Conservation (phyloP, 768 basidiomycete genomes). For the Lactarius deliciosus region DNA sequence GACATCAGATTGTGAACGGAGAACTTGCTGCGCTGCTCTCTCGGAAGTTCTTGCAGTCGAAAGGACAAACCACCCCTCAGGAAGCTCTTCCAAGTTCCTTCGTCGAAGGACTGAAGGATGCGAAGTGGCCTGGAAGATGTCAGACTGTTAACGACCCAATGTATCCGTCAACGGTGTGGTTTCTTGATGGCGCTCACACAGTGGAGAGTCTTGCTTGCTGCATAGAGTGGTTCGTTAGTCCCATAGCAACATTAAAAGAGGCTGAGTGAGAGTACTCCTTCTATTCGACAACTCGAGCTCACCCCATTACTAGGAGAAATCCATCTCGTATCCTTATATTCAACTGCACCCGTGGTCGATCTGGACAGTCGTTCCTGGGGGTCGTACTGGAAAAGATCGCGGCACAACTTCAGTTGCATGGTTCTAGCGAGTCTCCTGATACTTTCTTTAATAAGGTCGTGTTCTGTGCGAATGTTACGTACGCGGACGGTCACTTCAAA, state of each 20-base stretch:
- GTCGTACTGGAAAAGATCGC: conserved; percentile 54
- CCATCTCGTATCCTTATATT: conserved; percentile 72
- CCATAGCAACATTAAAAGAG: conserved; percentile 49
- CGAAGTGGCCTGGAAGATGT: conserved; percentile 94
- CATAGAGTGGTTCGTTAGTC: conserved; percentile 81
- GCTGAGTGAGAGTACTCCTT: conserved; percentile 17
- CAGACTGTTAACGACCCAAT: conserved; percentile 72
- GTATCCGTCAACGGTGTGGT: conserved; percentile 65
- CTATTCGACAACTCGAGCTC: background rate
- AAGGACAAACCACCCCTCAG: conserved; percentile 34
- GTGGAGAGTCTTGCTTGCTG: conserved; percentile 86
- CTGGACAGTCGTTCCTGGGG: conserved; percentile 68
- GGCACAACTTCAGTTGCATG: conserved; percentile 45
- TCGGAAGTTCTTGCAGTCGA: conserved; percentile 55
- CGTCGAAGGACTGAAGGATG: conserved; percentile 58
- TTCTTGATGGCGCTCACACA: conserved; percentile 95
- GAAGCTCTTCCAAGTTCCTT: conserved; percentile 51
- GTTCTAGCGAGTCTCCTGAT: conserved; percentile 39
- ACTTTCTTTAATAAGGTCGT: conserved; percentile 81
- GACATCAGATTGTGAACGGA: conserved; percentile 87
- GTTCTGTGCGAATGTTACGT: conserved; percentile 97
- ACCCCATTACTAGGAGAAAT: conserved; percentile 31
- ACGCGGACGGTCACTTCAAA: conserved; percentile 84
- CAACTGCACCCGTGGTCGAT: conserved; percentile 92
- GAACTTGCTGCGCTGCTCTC: conserved; percentile 77